Evolutionary conservation across 805 yeast genomes (phyloP), one percentile per base, ranked within the genome.

Genomic region (Saccharomyces kudriavzevii): DNA sequence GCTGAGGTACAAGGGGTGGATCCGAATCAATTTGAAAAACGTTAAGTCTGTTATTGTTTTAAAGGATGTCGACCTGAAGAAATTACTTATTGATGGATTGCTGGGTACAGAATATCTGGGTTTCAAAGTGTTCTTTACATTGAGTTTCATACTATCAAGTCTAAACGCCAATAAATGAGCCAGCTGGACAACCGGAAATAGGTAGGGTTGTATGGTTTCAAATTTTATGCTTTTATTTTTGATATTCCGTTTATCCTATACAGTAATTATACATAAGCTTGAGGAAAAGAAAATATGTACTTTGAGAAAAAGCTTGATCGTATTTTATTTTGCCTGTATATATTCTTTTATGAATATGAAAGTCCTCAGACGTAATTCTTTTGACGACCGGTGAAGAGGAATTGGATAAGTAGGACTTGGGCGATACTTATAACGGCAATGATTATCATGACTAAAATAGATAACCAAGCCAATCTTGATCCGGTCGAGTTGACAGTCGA

Each of bases 401-500:
- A 74, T 73, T 88, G 95, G 54, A 89, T 95, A 56, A 87, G 76
- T n/a, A 85, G 72, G 52, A 90, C 89, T 71, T 89, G 96, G 60
- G 81, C 76, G 49, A 77, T 76, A 52, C 92, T 89, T 78, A 89
- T 81, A 57, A 84, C 86, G 49, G 85, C 88, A 80, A 86, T 86
- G 61, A 85, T 75, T 45, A 81, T 67, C 58, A 88, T 86, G 67
- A 85, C 90, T 54, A 82, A 71, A 52, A 87, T 72, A 48, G 91
- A 83, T 65, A 87, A 80, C 80, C 85, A 88, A 66, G 86, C 84
- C 55, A 89, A 79, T 67, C 96, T 82, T 20, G 84, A 74, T 64
- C 85, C 88, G 30, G 96, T 89, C 50, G 89, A 81, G 69, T 77
- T 77, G 58, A 89, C 96, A 46, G 96, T 89, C 50, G 92, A 87